Percentiles rank a stretch among this genome's conserved stretches.
These are phyloP conservation scores for Stagonosporopsis vannaccii DNA, from an alignment of 2,329 filamentous ascomycete genomes.

Conservation along the genomic window DNA sequence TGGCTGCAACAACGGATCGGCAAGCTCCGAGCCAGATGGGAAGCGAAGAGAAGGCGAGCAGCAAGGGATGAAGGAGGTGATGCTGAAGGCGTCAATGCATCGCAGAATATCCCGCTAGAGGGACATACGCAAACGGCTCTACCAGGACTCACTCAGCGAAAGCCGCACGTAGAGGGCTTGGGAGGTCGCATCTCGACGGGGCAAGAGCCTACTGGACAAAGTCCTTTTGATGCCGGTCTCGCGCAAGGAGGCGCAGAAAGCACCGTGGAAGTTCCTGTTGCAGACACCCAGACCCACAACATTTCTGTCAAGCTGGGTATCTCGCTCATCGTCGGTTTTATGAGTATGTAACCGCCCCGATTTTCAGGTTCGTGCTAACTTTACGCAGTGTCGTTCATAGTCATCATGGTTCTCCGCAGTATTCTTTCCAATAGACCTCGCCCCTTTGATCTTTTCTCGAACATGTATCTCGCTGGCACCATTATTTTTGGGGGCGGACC, in stretches of 20 bases:
- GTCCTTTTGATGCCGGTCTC: too few species aligned
- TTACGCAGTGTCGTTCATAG: constrained; percentile 67
- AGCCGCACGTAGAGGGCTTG: too few species aligned
- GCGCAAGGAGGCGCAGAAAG: neutral
- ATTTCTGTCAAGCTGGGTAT: constrained; percentile 50
- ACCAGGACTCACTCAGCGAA: too few species aligned
- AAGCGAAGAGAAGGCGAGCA: constrained; percentile 24
- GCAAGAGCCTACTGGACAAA: too few species aligned
- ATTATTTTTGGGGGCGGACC: constrained; percentile 58
- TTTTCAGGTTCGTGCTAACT: constrained; percentile 33
- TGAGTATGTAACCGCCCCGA: constrained; percentile 25
- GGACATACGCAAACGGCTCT: neutral
- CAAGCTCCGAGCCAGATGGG: constrained; percentile 33
- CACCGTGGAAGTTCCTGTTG: constrained; percentile 1
- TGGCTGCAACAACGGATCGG: constrained; percentile 56
- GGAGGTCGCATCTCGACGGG: too few species aligned
- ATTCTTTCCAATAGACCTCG: constrained; percentile 52
- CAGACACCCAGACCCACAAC: constrained; percentile 42
- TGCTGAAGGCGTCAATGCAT: constrained; percentile 27
- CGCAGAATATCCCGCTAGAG: constrained; percentile 28
- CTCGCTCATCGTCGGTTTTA: constrained; percentile 56
- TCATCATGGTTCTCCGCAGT: constrained; percentile 61
- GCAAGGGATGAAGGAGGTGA: constrained; percentile 27
- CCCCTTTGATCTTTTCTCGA: constrained; percentile 70
- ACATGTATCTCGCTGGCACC: constrained; percentile 77